Conservation (phyloP, 768 basidiomycete genomes). For the Collybia nuda region DNA sequence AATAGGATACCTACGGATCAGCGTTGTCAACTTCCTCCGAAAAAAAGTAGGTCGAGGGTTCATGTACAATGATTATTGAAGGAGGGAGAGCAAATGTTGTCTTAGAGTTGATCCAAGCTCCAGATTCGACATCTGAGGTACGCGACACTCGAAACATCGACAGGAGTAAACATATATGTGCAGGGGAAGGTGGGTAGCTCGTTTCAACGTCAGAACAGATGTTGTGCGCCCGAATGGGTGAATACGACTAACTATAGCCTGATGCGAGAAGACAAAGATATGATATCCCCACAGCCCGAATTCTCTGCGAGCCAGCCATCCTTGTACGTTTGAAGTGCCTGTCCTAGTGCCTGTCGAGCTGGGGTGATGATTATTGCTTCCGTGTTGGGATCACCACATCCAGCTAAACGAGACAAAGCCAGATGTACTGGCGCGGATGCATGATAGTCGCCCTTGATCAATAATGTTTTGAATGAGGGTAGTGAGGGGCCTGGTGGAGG, state of each 20-base stretch:
- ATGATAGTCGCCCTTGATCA: conserved; percentile 63
- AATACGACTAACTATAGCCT: conserved; percentile 53
- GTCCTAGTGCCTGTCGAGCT: conserved; percentile 41
- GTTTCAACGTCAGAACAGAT: conserved; percentile 9
- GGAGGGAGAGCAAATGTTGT: conserved; percentile 34
- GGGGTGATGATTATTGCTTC: conserved; percentile 52
- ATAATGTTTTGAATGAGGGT: conserved; percentile 57
- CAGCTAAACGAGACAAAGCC: conserved; percentile 46
- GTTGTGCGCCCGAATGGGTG: background rate
- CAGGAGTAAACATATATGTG: conserved; percentile 53
- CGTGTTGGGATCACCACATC: conserved; percentile 21
- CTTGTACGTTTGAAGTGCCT: conserved; percentile 42
- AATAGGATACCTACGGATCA: background rate
- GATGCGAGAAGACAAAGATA: conserved; percentile 39
- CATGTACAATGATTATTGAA: conserved; percentile 57
- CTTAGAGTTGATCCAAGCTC: conserved; percentile 19
- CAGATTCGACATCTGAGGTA: conserved; percentile 17
- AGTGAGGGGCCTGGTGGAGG: conserved; percentile 37
- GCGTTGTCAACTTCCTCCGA: conserved; percentile 1
- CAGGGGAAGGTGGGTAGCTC: conserved; percentile 66
- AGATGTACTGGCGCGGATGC: conserved; percentile 72
- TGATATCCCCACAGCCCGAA: conserved; percentile 36
- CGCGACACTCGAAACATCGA: conserved; percentile 42
- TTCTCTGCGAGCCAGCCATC: conserved; percentile 54
- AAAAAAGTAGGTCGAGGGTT: conserved; percentile 56